A percentile compares a stretch with the other conserved stretches of the same genome.
Conservation (phyloP, 495 filamentous ascomycete species). For the Xylaria nigripes region DNA sequence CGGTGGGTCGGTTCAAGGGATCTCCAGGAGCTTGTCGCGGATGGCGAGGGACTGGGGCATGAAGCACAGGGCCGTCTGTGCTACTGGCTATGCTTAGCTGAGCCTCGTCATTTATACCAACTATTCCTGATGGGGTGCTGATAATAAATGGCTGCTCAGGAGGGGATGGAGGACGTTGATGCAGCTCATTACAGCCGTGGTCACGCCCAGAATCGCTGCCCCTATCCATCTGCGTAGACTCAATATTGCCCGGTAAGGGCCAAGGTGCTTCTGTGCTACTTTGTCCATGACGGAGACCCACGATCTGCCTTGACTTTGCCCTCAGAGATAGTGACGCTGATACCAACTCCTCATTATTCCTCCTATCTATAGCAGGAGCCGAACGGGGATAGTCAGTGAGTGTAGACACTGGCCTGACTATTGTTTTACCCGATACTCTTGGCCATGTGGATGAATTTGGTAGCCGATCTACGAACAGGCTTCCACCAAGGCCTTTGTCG, state of each 20-base stretch:
- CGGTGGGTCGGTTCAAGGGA: constrained; percentile 37
- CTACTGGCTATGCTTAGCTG: constrained; percentile 19
- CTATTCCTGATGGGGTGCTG: constrained; percentile 39
- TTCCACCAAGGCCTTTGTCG: constrained; percentile 1
- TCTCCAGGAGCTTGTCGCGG: constrained; percentile 31
- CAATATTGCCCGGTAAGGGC: constrained; percentile 27
- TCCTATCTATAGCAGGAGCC: constrained; percentile 27
- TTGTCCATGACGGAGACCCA: constrained; percentile 19
- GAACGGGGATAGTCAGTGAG: constrained; percentile 35
- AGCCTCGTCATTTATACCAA: constrained; percentile 34
- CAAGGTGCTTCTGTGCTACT: constrained; percentile 13
- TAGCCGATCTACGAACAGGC: constrained; percentile 24
- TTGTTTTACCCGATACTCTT: constrained; percentile 19
- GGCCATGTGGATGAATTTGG: constrained; percentile 41
- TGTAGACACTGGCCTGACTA: constrained; percentile 7
- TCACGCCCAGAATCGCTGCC: constrained; percentile 12
- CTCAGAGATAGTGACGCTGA: constrained; percentile 25
- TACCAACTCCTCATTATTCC: constrained; percentile 22
- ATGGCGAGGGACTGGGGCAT: constrained; percentile 36
- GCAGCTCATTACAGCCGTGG: constrained; percentile 13
- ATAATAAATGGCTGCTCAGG: constrained; percentile 41
- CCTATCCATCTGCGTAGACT: constrained; percentile 25
- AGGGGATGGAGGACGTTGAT: constrained; percentile 18
- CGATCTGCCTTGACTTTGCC: constrained; percentile 24
- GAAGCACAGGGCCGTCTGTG: constrained; percentile 29